Evolutionary conservation across 73 alveolate genomes (phyloP), one percentile per base, ranked within the genome.

Genomic region (Paraurostyla sp.): DNA sequence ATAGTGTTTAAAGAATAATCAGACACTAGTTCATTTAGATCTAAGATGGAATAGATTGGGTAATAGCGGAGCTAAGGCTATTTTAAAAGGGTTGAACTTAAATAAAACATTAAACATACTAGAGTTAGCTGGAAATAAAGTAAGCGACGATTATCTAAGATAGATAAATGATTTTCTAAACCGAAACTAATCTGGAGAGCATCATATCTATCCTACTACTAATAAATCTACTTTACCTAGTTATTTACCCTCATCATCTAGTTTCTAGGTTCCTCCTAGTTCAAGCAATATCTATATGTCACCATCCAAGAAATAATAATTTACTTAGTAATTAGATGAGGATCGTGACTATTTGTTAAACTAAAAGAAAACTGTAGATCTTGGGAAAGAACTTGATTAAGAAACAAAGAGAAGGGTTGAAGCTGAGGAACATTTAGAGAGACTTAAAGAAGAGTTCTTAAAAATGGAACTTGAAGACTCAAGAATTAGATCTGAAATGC

Each of bases 11-110:
- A 80, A 87, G 38, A 62, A 36, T 52, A 91, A 86, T 69, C 36
- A 45, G 0, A 49, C 91, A 6, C 59, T 91, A 20, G 76, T 48
- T 11, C 40, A 60, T 35, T 11, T 91, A 23, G 96, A 91, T 50
- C 65, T 91, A 7, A 69, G 96, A 76, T 91, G 96, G 96, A 91
- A 91, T 46, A 86, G 89, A 18, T 40, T 91, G 11, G 93, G 96
- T 20, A 58, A 50, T 65, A 22, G 50, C 7, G 96, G 96, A 0
- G 96, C 88, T 18, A 91, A 76, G 36, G 68, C 80, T 0, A 51
- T 91, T 38, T 33, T 91, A 32, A 69, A 71, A 50, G 91, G 87
- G 32, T 50, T 91, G 1, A 13, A 52, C 13, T n/a, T 23, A 69
- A 69, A 75, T 41, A 52, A 58, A 51, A 0, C 88, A 7, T 20